phyloP scores from a whole-genome alignment of 108 stramenopile species.

The Poteriospumella lacustris region DNA sequence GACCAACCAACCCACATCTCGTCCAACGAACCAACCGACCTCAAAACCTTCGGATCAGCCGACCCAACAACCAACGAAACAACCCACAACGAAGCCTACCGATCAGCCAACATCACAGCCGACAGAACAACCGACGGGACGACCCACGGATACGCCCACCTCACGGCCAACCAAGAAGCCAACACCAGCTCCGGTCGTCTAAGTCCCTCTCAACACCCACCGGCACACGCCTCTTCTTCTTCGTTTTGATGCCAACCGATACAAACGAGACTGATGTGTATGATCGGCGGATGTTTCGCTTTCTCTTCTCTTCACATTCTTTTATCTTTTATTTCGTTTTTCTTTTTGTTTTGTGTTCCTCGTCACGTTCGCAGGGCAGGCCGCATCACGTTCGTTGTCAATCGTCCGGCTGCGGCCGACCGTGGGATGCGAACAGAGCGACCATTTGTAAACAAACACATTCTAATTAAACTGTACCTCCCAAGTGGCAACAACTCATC shows the following conservation, averaged over 20 bases:
- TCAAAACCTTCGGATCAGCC: too few species aligned
- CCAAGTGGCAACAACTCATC: too few species aligned
- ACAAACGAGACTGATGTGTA: background rate
- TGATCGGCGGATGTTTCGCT: background rate
- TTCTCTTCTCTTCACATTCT: background rate
- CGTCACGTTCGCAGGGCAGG: background rate
- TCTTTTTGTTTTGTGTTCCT: background rate
- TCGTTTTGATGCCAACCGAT: background rate
- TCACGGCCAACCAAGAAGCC: background rate
- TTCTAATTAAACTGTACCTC: too few species aligned
- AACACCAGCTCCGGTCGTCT: background rate
- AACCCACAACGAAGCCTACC: too few species aligned
- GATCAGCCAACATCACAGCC: too few species aligned
- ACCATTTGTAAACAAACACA: too few species aligned
- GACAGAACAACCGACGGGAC: too few species aligned
- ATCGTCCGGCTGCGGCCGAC: background rate
- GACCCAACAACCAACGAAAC: too few species aligned
- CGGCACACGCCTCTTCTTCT: background rate
- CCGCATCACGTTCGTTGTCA: background rate
- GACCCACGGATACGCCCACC: too few species aligned
- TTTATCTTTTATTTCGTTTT: background rate
- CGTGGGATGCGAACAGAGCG: too few species aligned
- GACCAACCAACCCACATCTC: too few species aligned
- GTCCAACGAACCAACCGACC: too few species aligned
- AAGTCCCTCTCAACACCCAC: background rate